Base-by-base conservation (phyloP, 148 eudicot species). In the Rhododendron henanense region DNA sequence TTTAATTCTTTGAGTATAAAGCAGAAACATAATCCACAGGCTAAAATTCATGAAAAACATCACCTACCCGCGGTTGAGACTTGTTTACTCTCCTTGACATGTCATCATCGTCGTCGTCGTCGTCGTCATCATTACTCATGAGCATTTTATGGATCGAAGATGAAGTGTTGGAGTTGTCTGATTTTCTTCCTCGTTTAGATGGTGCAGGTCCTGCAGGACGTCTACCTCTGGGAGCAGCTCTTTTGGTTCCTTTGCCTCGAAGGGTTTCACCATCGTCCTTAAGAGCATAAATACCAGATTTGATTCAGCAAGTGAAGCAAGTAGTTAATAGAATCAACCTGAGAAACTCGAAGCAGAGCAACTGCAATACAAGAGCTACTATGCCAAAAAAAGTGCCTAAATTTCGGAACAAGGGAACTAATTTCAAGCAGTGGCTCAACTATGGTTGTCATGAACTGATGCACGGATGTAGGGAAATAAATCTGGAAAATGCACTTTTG, bases 161-260 rank as follows among this genome's bases (percentile, higher is more conserved):
- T 59, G 99, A 91, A 80, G 92, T 81, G 86, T 74, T 93, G 51
- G 93, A 85, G 88, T 67, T 93, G 51, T 88, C 98, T 83, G 96
- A 82, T 85, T 90, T 93, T 88, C 91, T 93, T 59, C 99, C 99
- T 89, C 98, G 93, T 90, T 97, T 97, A 81, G 98, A 85, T 86
- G 94, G 55, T 83, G 95, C 76, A 18, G 61, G 1, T 15, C 61
- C 61, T 15, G 61, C 61, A 47, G 95, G 74, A 77, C 94, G 96
- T 92, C 93, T 90, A 69, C 98, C 98, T 84, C 92, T 95, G 50
- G 98, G 93, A 88, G 98, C 98, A 82, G 92, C 94, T 88, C 98
- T 92, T 91, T 95, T 97, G 65, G 90, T 92, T 78, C 98, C 93
- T 89, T 90, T 94, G 73, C 87, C 91, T 87, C 53, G 91, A 44